A percentile compares a stretch with the other conserved stretches of the same genome.
phyloP scores from a whole-genome alignment of 257 asterid genomes.

The Schizonepeta tenuifolia region DNA sequence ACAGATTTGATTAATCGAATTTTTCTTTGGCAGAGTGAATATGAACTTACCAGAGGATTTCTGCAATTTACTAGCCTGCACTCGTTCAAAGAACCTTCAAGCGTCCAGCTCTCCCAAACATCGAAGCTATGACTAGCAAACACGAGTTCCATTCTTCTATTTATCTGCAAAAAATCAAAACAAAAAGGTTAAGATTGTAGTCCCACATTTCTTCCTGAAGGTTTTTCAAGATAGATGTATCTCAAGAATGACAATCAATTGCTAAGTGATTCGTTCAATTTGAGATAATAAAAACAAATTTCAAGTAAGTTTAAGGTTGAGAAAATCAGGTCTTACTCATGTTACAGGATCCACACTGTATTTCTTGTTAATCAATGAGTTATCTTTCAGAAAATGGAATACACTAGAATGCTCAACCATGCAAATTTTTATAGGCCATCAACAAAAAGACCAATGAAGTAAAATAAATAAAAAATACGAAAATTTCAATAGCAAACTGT shows the following conservation, averaged over 20 bases:
- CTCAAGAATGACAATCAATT: neutral
- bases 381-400: neutral
- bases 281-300: neutral
- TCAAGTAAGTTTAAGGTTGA: neutral
- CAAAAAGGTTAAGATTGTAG: conserved; percentile 4
- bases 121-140: conserved; percentile 98
- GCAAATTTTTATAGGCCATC: neutral
- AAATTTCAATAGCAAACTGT: neutral
- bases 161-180: conserved; percentile 63
- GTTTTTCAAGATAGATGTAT: neutral
- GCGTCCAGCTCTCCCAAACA: conserved; percentile 98
- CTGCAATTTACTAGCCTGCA: conserved; percentile 97
- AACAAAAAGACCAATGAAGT: neutral
- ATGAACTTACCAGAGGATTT: conserved; percentile 79
- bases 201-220: neutral
- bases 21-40: conserved; percentile 7
- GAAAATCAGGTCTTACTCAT: neutral
- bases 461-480: neutral
- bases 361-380: neutral
- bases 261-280: neutral
- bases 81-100: conserved; percentile 87
- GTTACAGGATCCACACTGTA: neutral
- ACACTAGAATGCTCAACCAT: neutral
- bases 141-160: conserved; percentile 97
- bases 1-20: neutral